phyloP scores from a whole-genome alignment of 768 basidiomycete genomes.

The Phylloporus arenicola region DNA sequence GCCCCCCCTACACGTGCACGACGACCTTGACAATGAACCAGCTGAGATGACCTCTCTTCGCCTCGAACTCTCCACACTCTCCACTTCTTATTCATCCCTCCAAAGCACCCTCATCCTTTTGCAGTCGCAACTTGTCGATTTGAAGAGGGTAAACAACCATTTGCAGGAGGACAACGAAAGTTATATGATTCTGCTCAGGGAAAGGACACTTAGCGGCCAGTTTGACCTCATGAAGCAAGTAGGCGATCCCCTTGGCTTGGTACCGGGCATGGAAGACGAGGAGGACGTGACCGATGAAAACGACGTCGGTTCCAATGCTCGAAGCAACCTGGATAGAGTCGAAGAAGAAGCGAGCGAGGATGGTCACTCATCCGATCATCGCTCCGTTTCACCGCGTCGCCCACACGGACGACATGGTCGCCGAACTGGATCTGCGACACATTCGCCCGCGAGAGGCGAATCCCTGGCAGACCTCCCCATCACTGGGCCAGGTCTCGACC shows the following conservation, averaged over 20 bases:
- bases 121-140: slow-evolving; percentile 77
- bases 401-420: slow-evolving; percentile 43
- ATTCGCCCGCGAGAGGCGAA: slow-evolving; percentile 59
- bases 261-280: slow-evolving; percentile 35
- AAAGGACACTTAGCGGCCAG: slow-evolving; percentile 86
- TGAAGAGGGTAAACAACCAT: slow-evolving; percentile 83
- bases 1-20: slow-evolving; percentile 37
- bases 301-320: slow-evolving; percentile 48
- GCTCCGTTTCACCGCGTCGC: slow-evolving; percentile 38
- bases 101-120: slow-evolving; percentile 81
- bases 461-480: slow-evolving; percentile 83
- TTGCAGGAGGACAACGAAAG: slow-evolving; percentile 96
- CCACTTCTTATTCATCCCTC: slow-evolving; percentile 77
- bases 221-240: slow-evolving; percentile 73
- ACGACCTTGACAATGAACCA: slow-evolving; percentile 70
- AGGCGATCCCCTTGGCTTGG: slow-evolving; percentile 39
- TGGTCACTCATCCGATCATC: slow-evolving; percentile 35
- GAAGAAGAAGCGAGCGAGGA: slow-evolving; percentile 47
- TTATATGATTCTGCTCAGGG: slow-evolving; percentile 89
- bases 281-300: slow-evolving; percentile 33
- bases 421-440: slow-evolving; percentile 49
- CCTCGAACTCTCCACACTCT: slow-evolving; percentile 80
- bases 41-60: slow-evolving; percentile 81
- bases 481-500: slow-evolving; percentile 83
- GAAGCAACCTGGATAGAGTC: slow-evolving; percentile 58